These are phyloP conservation scores for Elymus sibiricus DNA, from an alignment of 176 grass and related monocot species.

Conservation along the genomic window DNA sequence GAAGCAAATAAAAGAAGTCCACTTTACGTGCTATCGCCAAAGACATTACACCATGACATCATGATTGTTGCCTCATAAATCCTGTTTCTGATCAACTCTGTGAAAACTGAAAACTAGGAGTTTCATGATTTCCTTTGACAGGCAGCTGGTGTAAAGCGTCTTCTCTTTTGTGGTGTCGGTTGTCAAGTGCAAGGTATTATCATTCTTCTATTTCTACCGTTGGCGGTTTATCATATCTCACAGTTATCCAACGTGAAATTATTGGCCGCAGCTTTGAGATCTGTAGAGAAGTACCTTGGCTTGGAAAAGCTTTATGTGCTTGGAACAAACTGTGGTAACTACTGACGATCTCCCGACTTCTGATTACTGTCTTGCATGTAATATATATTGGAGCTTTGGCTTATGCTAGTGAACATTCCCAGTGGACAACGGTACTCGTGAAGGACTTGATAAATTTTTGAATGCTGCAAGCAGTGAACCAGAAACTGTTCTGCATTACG, in stretches of 20 bases:
- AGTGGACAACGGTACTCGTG: constrained; percentile 95
- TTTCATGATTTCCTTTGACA: constrained; percentile 35
- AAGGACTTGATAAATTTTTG: constrained; percentile 93
- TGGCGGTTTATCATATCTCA: constrained; percentile 33
- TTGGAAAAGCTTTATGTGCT: constrained; percentile 99
- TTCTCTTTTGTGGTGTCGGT: constrained; percentile 95
- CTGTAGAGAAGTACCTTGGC: constrained; percentile 90
- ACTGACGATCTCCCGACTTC: background rate
- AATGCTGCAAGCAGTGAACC: constrained; percentile 83
- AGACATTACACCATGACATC: background rate
- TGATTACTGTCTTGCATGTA: background rate
- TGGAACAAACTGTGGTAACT: constrained; percentile 95
- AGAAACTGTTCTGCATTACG: constrained; percentile 95
- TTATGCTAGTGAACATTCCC: constrained; percentile 10
- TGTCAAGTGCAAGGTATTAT: constrained; percentile 94
- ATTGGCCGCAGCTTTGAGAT: constrained; percentile 76
- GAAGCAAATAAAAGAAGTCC: background rate
- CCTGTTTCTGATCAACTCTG: background rate
- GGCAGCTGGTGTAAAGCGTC: constrained; percentile 95
- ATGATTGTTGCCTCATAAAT: background rate
- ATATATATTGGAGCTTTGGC: constrained; percentile 14
- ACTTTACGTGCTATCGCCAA: background rate
- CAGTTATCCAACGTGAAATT: constrained; percentile 44
- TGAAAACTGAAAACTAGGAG: constrained; percentile 19
- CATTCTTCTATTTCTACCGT: background rate